Evolutionary conservation across 441 rosid species (phyloP).

Genomic region (Viola pubescens): DNA sequence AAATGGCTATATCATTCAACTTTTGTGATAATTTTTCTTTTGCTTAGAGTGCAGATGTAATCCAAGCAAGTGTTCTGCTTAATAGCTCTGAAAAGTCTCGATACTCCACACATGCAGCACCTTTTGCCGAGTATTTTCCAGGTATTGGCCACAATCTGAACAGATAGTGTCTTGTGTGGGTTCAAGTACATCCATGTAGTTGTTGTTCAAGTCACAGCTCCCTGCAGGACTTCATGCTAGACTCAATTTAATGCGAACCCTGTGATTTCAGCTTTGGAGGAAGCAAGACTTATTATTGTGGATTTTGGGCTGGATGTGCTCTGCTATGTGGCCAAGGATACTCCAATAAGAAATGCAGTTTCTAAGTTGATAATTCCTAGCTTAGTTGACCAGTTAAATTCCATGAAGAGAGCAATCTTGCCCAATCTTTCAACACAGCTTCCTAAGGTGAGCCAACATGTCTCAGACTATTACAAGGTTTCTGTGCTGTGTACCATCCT

Average conservation of each 20-base stretch:
- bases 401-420: constrained; percentile 47
- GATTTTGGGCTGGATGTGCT: constrained; percentile 67
- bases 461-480: not conserved
- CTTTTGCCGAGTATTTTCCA: constrained; percentile 65
- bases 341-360: constrained; percentile 50
- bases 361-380: constrained; percentile 67
- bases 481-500: not conserved
- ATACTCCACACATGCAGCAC: constrained; percentile 31
- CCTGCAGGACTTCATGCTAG: not conserved
- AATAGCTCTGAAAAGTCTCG: constrained; percentile 47
- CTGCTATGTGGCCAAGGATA: constrained; percentile 62
- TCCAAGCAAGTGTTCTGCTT: constrained; percentile 59
- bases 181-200: not conserved
- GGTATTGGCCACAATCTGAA: constrained; percentile 34
- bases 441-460: constrained; percentile 39
- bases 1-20: constrained; percentile 13
- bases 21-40: constrained; percentile 28
- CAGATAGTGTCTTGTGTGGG: not conserved
- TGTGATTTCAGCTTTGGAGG: constrained; percentile 51
- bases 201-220: constrained; percentile 1
- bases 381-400: constrained; percentile 60
- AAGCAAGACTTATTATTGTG: constrained; percentile 52
- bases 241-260: constrained; percentile 10
- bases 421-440: constrained; percentile 49
- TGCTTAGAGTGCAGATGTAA: constrained; percentile 75